Evolutionary conservation across 805 yeast genomes (phyloP).

Genomic region (Isabelozyma pseudorhagii): DNA sequence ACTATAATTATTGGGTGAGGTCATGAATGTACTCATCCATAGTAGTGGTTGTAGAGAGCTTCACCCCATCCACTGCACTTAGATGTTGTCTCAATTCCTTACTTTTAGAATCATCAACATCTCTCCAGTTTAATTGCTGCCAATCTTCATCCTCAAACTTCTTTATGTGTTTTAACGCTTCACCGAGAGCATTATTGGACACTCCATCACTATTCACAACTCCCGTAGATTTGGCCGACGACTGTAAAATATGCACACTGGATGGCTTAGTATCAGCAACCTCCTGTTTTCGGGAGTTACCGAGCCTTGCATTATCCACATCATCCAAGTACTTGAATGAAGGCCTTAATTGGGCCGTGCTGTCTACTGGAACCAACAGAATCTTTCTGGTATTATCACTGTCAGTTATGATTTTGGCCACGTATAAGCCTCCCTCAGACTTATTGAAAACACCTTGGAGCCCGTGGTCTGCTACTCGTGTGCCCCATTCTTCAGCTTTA

Average conservation of each 20-base stretch:
- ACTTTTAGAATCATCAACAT: conserved; percentile 13
- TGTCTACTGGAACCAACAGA: conserved; percentile 61
- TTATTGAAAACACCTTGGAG: conserved; percentile 66
- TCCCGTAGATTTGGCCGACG: conserved; percentile 31
- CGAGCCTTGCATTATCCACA: conserved; percentile 43
- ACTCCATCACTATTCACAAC: conserved; percentile 24
- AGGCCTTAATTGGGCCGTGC: conserved; percentile 77
- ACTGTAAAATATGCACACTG: conserved; percentile 39
- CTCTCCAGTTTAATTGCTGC: conserved; percentile 29
- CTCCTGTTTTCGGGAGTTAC: conserved; percentile 34
- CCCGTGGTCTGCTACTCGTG: conserved; percentile 55
- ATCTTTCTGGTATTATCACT: conserved; percentile 34
- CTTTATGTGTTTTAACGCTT: conserved; percentile 36
- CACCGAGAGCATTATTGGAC: conserved; percentile 29
- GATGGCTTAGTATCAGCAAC: conserved; percentile 33
- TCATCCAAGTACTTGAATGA: conserved; percentile 76
- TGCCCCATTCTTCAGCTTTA: conserved; percentile 63
- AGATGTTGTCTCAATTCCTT: conserved; percentile 11
- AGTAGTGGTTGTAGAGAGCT: conserved; percentile 17
- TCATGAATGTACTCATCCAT: conserved; percentile 23
- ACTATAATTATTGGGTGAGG: conserved; percentile 10
- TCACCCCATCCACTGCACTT: conserved; percentile 11
- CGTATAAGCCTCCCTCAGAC: conserved; percentile 46
- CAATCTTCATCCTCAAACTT: conserved; percentile 41
- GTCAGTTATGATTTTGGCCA: conserved; percentile 22